Evolutionary conservation across 306 rosid genomes (phyloP).

Genomic region (Ziziphus jujuba): DNA sequence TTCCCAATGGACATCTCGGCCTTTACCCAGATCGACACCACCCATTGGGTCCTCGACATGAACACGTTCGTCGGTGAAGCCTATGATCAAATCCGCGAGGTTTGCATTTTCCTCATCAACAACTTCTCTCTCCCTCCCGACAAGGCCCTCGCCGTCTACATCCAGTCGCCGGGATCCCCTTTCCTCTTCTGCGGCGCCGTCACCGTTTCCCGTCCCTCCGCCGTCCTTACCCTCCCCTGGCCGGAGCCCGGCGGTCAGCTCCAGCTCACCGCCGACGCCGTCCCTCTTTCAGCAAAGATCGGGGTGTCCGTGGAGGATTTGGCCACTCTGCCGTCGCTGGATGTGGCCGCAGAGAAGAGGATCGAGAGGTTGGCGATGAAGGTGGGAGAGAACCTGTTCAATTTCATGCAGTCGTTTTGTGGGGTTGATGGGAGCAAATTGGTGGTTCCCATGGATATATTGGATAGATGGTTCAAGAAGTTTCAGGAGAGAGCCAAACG

Average conservation of each 20-base stretch:
- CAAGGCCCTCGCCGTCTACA: too few relatives aligned
- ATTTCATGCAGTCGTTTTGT: too few relatives aligned
- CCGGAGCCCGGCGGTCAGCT: constrained; percentile 68
- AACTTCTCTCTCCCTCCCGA: too few relatives aligned
- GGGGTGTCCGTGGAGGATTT: constrained; percentile 89
- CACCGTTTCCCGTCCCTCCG: constrained; percentile 73
- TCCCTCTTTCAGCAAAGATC: constrained; percentile 71
- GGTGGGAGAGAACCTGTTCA: constrained; percentile 86
- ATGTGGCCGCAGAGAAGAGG: constrained; percentile 62
- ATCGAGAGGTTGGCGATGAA: constrained; percentile 77
- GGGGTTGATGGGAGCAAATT: too few relatives aligned
- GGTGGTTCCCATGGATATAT: too few relatives aligned
- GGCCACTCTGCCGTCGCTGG: constrained; percentile 81
- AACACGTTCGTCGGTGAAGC: constrained; percentile 85
- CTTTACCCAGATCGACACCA: constrained; percentile 86
- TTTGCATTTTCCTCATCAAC: constrained; percentile 81
- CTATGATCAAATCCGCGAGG: constrained; percentile 67
- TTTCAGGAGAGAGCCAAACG: too few relatives aligned
- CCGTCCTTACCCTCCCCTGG: constrained; percentile 70
- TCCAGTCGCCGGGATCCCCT: too few relatives aligned
- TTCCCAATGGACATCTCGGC: constrained; percentile 88
- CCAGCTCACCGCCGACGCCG: constrained; percentile 68
- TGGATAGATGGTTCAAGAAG: too few relatives aligned
- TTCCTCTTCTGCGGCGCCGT: constrained; percentile 88
- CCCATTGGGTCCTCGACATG: constrained; percentile 94